Evolutionary conservation across 495 filamentous ascomycete species (phyloP), one percentile per base, ranked within the genome.

Genomic region (Neurospora sublineolata): DNA sequence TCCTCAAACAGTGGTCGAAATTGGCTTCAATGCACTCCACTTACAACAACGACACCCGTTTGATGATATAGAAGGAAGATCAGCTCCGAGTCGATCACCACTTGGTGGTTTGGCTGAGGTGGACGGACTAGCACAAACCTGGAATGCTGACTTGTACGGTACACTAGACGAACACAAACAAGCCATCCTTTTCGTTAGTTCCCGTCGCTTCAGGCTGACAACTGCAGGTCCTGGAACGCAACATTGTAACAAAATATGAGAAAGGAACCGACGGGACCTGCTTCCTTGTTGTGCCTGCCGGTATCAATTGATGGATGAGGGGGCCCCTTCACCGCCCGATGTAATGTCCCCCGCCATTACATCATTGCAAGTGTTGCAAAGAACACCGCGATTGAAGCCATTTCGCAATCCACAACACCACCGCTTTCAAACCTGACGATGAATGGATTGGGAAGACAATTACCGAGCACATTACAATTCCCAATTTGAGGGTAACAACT

Each of bases 341-440:
- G 27, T 30, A 14, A 33, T 14, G 23, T 68, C 68, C 73, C 73
- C 71, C 73, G 71, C 71, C 71, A 75, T 75, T 73, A 75, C 73
- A 75, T 75, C 73, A 75, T 73, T 42, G 70, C 67, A 71, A 27
- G n/a, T 44, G 16, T 16, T 11, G 18, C 38, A 44, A 58, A 30
- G 23, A 27, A 27, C 12, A 58, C 46, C 23, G 52, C 27, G 23
- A 30, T 30, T 58, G 23, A 58, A 23, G 11, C 46, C 46, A 5
- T 12, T 11, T 58, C 46, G 20, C 20, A 30, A 7, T 30, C 46
- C 23, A 58, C 42, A 46, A 11, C 42, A 46, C 9, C 42, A 5
- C 42, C 8, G 42, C 18, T 23, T 23, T 10, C 18, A 23, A 10
- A 42, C 18, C 1, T 20, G 42, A 46, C 8, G 42, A 46, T 46